Evolutionary conservation across 257 asterid genomes (phyloP).

Genomic region (Jaltomata sinuosa): DNA sequence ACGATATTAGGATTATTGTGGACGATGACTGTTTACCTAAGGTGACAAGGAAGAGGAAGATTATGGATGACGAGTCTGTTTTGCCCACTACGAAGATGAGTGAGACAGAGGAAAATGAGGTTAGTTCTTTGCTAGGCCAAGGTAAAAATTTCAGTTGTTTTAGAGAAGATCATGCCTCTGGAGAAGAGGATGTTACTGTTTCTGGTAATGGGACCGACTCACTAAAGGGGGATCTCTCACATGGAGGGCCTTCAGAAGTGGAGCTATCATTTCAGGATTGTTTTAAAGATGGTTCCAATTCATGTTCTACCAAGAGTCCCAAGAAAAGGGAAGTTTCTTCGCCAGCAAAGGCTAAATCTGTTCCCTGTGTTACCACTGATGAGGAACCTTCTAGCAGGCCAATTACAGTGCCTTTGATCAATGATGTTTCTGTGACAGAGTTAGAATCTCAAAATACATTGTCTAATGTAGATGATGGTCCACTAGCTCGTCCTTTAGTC

Average conservation of each 20-base stretch:
- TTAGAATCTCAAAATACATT: not conserved
- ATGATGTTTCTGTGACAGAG: not conserved
- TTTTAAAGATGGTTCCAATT: constrained; percentile 18
- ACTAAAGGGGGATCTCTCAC: constrained; percentile 12
- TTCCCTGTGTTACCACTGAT: constrained; percentile 11
- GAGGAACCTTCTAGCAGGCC: not conserved
- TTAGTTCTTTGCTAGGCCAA: constrained; percentile 14
- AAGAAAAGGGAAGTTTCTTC: constrained; percentile 35
- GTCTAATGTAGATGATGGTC: not conserved
- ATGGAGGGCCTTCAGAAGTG: constrained; percentile 16
- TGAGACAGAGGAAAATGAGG: not conserved
- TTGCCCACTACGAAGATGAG: constrained; percentile 13
- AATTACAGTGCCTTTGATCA: not conserved
- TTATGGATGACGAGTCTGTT: constrained; percentile 18
- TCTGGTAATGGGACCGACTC: constrained; percentile 16
- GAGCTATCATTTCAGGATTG: constrained; percentile 15
- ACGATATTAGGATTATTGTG: not conserved
- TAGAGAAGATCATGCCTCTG: constrained; percentile 22
- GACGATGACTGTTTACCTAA: constrained; percentile 19
- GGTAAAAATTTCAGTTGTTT: not conserved
- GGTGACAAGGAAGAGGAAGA: constrained; percentile 35
- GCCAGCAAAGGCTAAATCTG: constrained; percentile 19
- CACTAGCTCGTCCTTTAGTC: constrained; percentile 6
- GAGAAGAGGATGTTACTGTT: constrained; percentile 14
- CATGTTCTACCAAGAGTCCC: constrained; percentile 11